Evolutionary conservation across 108 stramenopile genomes (phyloP).

Genomic region (Cylindrotheca closterium): DNA sequence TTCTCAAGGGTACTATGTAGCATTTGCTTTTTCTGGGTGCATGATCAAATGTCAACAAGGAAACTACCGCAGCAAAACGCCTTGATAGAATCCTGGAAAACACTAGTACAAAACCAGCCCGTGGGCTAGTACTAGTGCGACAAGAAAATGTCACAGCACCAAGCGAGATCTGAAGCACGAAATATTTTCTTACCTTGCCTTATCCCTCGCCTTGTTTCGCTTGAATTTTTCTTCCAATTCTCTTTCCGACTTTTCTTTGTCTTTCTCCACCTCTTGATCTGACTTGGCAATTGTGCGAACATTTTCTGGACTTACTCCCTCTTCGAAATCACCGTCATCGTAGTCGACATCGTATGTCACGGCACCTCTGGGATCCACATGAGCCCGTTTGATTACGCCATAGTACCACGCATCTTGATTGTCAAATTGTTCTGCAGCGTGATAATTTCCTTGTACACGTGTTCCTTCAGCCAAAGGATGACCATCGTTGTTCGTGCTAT

Average conservation of each 20-base stretch:
- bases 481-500: conserved; percentile 9
- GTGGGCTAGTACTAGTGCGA: neutral
- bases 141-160: conserved; percentile 11
- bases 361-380: conserved; percentile 40
- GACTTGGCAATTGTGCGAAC: conserved; percentile 48
- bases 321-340: conserved; percentile 88
- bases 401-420: conserved; percentile 73
- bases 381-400: conserved; percentile 55
- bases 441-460: conserved; percentile 79
- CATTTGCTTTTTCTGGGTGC: conserved; percentile 36
- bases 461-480: conserved; percentile 50
- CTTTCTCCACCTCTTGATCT: conserved; percentile 50
- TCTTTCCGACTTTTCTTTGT: conserved; percentile 27
- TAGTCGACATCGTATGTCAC: conserved; percentile 74
- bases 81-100: conserved; percentile 1
- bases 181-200: conserved; percentile 65
- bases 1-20: conserved; percentile 79
- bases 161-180: neutral
- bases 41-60: conserved; percentile 14
- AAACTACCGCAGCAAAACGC: conserved; percentile 29
- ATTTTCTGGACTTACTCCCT: conserved; percentile 64
- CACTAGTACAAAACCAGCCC: conserved; percentile 24
- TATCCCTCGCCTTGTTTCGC: conserved; percentile 66
- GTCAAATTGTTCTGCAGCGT: conserved; percentile 75
- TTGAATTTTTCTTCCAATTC: conserved; percentile 40